phyloP scores from a whole-genome alignment of 2,329 filamentous ascomycete genomes.

The Aspergillus versicolor region DNA sequence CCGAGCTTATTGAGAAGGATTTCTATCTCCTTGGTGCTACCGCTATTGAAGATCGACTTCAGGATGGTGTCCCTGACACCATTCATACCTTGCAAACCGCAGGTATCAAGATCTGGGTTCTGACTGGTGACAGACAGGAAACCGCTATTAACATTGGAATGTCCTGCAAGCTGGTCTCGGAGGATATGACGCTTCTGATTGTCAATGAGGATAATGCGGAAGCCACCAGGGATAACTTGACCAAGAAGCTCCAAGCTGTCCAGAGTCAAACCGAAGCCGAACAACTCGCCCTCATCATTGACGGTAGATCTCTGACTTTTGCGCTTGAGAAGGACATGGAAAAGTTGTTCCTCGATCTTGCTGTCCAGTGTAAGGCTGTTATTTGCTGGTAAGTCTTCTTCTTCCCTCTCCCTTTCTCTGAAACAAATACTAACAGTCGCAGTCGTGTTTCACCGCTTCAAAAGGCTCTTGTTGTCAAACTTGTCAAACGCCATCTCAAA shows the following conservation, averaged over 20 bases:
- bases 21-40: slow-evolving; percentile 90
- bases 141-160: slow-evolving; percentile 99
- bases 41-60: slow-evolving; percentile 93
- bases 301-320: slow-evolving; percentile 91
- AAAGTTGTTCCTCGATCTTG: slow-evolving; percentile 87
- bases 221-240: slow-evolving; percentile 81
- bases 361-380: slow-evolving; percentile 96
- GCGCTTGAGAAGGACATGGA: slow-evolving; percentile 93
- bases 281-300: slow-evolving; percentile 86
- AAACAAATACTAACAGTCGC: slow-evolving; percentile 11
- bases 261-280: slow-evolving; percentile 75
- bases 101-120: slow-evolving; percentile 97
- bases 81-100: slow-evolving; percentile 96
- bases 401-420: background rate
- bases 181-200: slow-evolving; percentile 97
- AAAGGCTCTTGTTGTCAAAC: slow-evolving; percentile 95
- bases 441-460: slow-evolving; percentile 95
- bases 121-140: slow-evolving; percentile 96
- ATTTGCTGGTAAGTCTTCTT: slow-evolving; percentile 67
- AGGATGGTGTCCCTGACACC: slow-evolving; percentile 96
- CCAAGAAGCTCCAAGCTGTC: slow-evolving; percentile 92
- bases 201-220: slow-evolving; percentile 83
- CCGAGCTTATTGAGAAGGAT: slow-evolving; percentile 91
- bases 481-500: slow-evolving; percentile 92
- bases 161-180: slow-evolving; percentile 97